Evolutionary conservation across 345 rosid species (phyloP).

Genomic region (Syzygium aqueum): DNA sequence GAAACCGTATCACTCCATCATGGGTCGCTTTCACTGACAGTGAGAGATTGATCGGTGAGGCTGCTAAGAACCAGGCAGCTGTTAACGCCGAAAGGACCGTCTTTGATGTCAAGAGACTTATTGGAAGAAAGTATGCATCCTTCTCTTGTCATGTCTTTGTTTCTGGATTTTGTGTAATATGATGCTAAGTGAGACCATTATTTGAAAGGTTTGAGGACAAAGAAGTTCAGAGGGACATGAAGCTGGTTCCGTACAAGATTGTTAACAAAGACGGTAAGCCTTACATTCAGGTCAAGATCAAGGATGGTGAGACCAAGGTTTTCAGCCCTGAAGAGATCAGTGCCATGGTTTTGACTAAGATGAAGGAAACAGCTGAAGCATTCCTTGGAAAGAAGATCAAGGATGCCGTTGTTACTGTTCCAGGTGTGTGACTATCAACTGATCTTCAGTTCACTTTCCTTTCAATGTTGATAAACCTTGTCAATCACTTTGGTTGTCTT

Average conservation of each 20-base stretch:
- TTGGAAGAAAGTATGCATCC: constrained; percentile 73
- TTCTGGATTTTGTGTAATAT: not conserved
- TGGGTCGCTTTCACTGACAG: constrained; percentile 95
- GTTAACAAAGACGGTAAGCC: constrained; percentile 94
- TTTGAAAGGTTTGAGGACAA: constrained; percentile 70
- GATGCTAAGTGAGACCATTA: not conserved
- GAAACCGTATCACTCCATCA: constrained; percentile 95
- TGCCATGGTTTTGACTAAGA: constrained; percentile 83
- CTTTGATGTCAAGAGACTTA: constrained; percentile 91
- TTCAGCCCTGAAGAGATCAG: constrained; percentile 96
- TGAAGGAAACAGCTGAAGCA: constrained; percentile 98
- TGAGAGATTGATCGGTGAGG: constrained; percentile 95
- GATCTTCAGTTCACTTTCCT: not conserved
- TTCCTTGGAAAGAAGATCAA: constrained; percentile 98
- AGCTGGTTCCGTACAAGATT: constrained; percentile 85
- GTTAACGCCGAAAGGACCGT: constrained; percentile 78
- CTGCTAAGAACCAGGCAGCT: constrained; percentile 97
- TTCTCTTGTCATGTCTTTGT: not conserved
- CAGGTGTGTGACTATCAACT: constrained; percentile 39
- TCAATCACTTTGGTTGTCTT: not conserved
- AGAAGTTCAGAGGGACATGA: constrained; percentile 91
- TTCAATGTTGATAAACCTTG: not conserved
- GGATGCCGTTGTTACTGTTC: constrained; percentile 98
- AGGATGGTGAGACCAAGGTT: constrained; percentile 94
- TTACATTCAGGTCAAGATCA: constrained; percentile 76